Conservation (phyloP, 352 stramenopile species). For the Pythium aristosporum region DNA sequence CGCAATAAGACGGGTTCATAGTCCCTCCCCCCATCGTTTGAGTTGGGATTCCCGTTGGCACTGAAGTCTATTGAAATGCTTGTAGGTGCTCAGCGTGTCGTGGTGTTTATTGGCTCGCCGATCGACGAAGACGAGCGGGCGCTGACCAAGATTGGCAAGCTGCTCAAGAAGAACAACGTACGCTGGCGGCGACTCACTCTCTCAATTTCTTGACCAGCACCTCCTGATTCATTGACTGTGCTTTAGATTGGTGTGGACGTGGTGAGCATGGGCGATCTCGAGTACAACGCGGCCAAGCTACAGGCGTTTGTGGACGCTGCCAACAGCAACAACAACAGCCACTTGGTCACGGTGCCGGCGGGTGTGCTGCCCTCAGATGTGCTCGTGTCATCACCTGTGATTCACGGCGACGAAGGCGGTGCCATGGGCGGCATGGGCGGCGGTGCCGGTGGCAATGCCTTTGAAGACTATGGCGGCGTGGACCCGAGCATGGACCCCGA, state of each 20-base stretch:
- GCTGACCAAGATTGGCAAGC: constrained; percentile 95
- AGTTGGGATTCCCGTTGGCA: background rate
- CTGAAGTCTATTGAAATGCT: background rate
- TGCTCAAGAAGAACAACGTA: constrained; percentile 99
- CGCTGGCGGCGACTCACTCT: constrained; percentile 10
- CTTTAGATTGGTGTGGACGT: constrained; percentile 95
- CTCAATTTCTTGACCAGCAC: background rate
- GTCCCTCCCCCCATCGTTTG: background rate
- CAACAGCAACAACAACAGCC: constrained; percentile 94
- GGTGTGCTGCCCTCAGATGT: constrained; percentile 98
- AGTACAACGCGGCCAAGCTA: constrained; percentile 87
- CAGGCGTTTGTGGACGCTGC: constrained; percentile 90
- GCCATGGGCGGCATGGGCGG: constrained; percentile 52
- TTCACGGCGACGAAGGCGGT: constrained; percentile 82
- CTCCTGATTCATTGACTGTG: background rate
- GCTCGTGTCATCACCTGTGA: constrained; percentile 94
- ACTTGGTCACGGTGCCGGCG: constrained; percentile 96
- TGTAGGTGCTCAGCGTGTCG: constrained; percentile 81
- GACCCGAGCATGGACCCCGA: constrained; percentile 99
- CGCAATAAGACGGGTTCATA: constrained; percentile 96
- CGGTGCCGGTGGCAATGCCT: constrained; percentile 55
- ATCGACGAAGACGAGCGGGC: constrained; percentile 90
- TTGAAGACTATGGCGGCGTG: constrained; percentile 95
- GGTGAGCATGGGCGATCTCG: constrained; percentile 96
- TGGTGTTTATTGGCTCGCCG: constrained; percentile 97